phyloP scores from a whole-genome alignment of 768 basidiomycete species.

The Hericium coralloides region DNA sequence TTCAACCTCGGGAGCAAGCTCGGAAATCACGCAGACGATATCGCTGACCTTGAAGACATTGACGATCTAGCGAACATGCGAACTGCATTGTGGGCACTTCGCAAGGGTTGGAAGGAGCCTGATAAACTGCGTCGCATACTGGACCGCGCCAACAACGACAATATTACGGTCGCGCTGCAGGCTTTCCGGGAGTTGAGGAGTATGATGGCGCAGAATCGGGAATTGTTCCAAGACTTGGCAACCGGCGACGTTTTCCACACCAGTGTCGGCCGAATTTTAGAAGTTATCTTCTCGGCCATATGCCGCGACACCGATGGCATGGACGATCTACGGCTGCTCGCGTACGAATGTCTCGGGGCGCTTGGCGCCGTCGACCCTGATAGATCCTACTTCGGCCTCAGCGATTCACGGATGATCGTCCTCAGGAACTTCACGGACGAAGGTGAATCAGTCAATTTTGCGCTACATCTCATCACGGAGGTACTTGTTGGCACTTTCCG shows the following conservation, averaged over 20 bases:
- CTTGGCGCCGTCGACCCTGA: constrained; percentile 95
- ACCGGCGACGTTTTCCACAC: constrained; percentile 86
- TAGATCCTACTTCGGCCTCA: constrained; percentile 60
- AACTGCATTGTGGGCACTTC: constrained; percentile 32
- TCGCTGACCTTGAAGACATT: constrained; percentile 71
- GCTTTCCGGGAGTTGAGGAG: constrained; percentile 68
- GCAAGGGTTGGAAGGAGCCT: constrained; percentile 42
- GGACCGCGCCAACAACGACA: constrained; percentile 70
- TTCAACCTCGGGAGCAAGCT: constrained; percentile 50
- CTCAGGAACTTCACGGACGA: constrained; percentile 75
- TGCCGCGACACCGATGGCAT: constrained; percentile 72
- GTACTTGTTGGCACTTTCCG: constrained; percentile 86
- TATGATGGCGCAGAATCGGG: constrained; percentile 44
- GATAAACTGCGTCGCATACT: constrained; percentile 57
- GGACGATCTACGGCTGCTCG: constrained; percentile 56
- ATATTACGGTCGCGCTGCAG: constrained; percentile 64
- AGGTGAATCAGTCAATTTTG: constrained; percentile 69
- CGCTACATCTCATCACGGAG: constrained; percentile 75
- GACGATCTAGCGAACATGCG: constrained; percentile 47
- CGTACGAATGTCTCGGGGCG: constrained; percentile 86
- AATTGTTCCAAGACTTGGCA: constrained; percentile 51
- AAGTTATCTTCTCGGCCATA: constrained; percentile 57
- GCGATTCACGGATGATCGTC: constrained; percentile 60
- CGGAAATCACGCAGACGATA: constrained; percentile 53
- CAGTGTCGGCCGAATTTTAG: constrained; percentile 57